These are phyloP conservation scores for Melaleuca quinquenervia DNA, from an alignment of 345 rosid species.

Conservation along the genomic window DNA sequence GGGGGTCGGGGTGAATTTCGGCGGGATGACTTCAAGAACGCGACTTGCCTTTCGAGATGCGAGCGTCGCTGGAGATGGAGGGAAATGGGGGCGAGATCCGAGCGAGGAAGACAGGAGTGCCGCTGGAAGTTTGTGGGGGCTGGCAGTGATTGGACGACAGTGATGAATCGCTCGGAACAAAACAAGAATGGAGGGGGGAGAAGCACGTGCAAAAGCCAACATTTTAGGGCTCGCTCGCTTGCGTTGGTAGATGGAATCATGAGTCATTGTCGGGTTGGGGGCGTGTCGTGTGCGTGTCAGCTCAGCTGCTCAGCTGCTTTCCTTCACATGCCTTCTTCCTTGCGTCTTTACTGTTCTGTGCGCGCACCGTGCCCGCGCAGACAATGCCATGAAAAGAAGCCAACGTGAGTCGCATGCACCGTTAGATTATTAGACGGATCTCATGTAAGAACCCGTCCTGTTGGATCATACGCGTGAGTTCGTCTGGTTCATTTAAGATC, in stretches of 20 bases:
- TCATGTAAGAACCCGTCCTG: neutral
- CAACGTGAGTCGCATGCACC: neutral
- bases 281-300: neutral
- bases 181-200: neutral
- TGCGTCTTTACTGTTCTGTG: neutral
- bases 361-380: neutral
- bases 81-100: neutral
- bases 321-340: neutral
- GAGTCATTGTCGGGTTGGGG: neutral
- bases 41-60: too few relatives aligned
- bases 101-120: neutral
- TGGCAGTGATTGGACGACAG: neutral
- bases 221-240: neutral
- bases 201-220: slow-evolving; percentile 29
- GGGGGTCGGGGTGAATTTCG: neutral
- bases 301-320: neutral
- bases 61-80: too few relatives aligned
- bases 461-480: neutral
- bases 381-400: neutral
- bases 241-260: neutral
- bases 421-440: neutral
- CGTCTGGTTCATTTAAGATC: neutral
- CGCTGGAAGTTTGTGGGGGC: neutral
- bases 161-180: slow-evolving; percentile 4
- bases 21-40: neutral